Conservation (phyloP, 2,329 filamentous ascomycete genomes). For the Xylaria polymorpha region DNA sequence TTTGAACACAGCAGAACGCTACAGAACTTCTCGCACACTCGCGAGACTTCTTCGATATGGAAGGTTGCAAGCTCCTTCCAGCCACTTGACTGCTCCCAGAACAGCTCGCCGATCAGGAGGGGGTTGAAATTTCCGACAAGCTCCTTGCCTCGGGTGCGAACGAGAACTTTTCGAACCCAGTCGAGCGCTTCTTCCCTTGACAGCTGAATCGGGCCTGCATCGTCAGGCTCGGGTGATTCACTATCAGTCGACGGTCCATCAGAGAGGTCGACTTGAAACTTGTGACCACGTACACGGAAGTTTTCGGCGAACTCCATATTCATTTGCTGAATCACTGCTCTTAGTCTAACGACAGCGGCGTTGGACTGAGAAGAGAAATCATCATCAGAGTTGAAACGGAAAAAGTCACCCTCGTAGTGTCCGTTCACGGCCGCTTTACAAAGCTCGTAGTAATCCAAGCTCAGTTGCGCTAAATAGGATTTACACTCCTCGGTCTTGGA, state of each 20-base stretch:
- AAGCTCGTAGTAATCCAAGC: slow-evolving; percentile 45
- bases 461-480: slow-evolving; percentile 39
- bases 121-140: slow-evolving; percentile 55
- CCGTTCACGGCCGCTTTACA: slow-evolving; percentile 50
- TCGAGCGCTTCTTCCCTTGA: slow-evolving; percentile 12
- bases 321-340: slow-evolving; percentile 45
- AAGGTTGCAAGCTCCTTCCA: slow-evolving; percentile 50
- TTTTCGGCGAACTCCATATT: slow-evolving; percentile 9
- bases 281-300: slow-evolving; percentile 1
- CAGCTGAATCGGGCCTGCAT: background rate
- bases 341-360: slow-evolving; percentile 25
- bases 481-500: slow-evolving; percentile 16
- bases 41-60: slow-evolving; percentile 29
- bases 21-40: slow-evolving; percentile 19
- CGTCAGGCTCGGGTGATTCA: too few relatives aligned
- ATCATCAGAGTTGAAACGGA: slow-evolving; percentile 21
- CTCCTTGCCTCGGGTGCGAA: slow-evolving; percentile 49
- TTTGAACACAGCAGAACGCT: slow-evolving; percentile 3
- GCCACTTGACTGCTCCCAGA: slow-evolving; percentile 52
- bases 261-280: slow-evolving; percentile 35
- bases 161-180: slow-evolving; percentile 22
- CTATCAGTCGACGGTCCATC: background rate
- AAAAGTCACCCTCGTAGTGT: slow-evolving; percentile 49
- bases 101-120: slow-evolving; percentile 53
- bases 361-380: too few relatives aligned